Percentiles rank a stretch among this genome's conserved stretches.
phyloP scores from a whole-genome alignment of 805 yeast species.

The Starmerella sirachaensis region DNA sequence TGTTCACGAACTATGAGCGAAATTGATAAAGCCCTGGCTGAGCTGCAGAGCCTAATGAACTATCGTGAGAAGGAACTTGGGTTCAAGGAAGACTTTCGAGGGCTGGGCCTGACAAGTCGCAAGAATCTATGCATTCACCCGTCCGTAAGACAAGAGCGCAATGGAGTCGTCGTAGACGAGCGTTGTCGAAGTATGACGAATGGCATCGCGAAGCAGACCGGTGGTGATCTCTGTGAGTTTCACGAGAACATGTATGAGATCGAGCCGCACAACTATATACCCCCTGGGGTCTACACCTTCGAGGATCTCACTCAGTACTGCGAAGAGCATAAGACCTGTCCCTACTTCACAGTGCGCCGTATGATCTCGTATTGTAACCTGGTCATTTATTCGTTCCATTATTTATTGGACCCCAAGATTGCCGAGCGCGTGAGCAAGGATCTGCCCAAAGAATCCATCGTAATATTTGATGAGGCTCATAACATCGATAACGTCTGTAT shows the following conservation, averaged over 20 bases:
- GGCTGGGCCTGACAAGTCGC: constrained; percentile 86
- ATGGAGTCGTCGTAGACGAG: constrained; percentile 90
- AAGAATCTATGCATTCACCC: constrained; percentile 92
- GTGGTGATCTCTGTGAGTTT: constrained; percentile 61
- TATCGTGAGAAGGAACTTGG: constrained; percentile 77
- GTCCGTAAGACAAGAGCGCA: constrained; percentile 69
- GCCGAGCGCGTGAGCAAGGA: constrained; percentile 91
- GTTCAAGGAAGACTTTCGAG: constrained; percentile 78
- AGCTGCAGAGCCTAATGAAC: constrained; percentile 77
- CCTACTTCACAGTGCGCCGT: constrained; percentile 94
- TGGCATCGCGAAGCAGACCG: constrained; percentile 64
- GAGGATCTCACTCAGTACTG: constrained; percentile 72
- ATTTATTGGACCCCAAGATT: constrained; percentile 89
- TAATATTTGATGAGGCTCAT: constrained; percentile 97
- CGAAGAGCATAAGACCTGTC: constrained; percentile 71
- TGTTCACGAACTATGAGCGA: constrained; percentile 99
- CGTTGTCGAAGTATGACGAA: constrained; percentile 89
- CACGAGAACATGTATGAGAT: constrained; percentile 81
- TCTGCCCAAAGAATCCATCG: constrained; percentile 80
- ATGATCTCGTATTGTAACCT: constrained; percentile 89
- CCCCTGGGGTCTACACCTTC: constrained; percentile 89
- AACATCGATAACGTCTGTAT: constrained; percentile 98
- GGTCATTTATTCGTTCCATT: constrained; percentile 92
- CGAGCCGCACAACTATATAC: constrained; percentile 81
- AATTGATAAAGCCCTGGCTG: constrained; percentile 92